Conservation (phyloP, 2,329 filamentous ascomycete genomes). For the Xylaria sp. region DNA sequence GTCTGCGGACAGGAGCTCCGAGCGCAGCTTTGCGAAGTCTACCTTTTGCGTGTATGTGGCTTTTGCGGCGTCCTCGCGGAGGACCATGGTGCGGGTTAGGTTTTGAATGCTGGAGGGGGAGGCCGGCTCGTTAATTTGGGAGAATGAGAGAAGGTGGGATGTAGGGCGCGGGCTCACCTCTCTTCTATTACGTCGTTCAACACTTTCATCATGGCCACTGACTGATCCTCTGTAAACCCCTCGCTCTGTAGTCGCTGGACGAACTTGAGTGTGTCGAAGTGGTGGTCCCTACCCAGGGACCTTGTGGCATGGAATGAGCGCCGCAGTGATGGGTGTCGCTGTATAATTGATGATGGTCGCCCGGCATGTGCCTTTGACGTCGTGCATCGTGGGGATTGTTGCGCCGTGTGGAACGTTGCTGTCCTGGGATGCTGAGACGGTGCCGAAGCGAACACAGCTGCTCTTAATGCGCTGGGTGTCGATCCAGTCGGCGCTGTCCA, state of each 20-base stretch:
- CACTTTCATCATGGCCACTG: conserved; percentile 98
- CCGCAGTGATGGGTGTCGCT: conserved; percentile 47
- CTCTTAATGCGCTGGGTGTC: conserved; percentile 45
- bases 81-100: conserved; percentile 95
- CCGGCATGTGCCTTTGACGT: conserved; percentile 15
- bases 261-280: conserved; percentile 98
- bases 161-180: conserved; percentile 62
- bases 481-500: conserved; percentile 56
- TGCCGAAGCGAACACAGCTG: conserved; percentile 45
- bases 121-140: conserved; percentile 12
- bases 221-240: conserved; percentile 94
- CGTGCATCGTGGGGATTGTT: conserved; percentile 30
- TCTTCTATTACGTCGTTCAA: conserved; percentile 97
- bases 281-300: conserved; percentile 77
- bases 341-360: conserved; percentile 41
- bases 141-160: background rate
- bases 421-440: conserved; percentile 39
- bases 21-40: conserved; percentile 96
- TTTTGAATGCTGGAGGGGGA: conserved; percentile 80
- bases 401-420: conserved; percentile 45
- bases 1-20: conserved; percentile 91
- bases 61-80: conserved; percentile 90
- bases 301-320: conserved; percentile 76
- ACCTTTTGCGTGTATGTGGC: conserved; percentile 89
- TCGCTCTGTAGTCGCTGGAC: conserved; percentile 89